phyloP scores from a whole-genome alignment of 371 early-diverging fungal species.

The Amoeboaphelidium protococcarum region DNA sequence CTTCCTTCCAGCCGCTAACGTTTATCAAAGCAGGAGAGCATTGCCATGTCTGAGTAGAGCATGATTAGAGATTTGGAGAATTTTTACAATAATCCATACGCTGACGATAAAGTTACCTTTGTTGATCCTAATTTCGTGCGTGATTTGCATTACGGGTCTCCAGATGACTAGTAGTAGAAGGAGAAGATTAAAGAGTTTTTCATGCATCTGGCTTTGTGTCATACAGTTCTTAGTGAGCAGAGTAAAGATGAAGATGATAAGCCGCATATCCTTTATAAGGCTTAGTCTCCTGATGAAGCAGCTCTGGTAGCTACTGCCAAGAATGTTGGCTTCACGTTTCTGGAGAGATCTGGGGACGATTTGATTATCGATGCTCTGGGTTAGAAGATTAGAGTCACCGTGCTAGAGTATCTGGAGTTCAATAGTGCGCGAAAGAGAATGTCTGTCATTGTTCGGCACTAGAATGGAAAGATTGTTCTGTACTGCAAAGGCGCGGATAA shows the following conservation, averaged over 20 bases:
- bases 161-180: neutral
- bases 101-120: neutral
- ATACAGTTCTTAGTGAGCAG: conserved; percentile 67
- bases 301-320: conserved; percentile 69
- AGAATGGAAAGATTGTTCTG: conserved; percentile 45
- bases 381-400: conserved; percentile 22
- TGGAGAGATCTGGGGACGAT: conserved; percentile 18
- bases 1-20: no score
- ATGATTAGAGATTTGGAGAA: neutral
- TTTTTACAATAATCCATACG: neutral
- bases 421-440: conserved; percentile 75
- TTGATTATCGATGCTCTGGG: conserved; percentile 39
- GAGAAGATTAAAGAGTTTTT: conserved; percentile 28
- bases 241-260: conserved; percentile 5
- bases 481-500: conserved; percentile 97
- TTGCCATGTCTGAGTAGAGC: no score
- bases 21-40: neutral
- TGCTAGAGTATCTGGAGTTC: conserved; percentile 60
- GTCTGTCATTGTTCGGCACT: conserved; percentile 52
- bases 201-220: conserved; percentile 60
- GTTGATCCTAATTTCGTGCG: neutral
- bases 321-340: conserved; percentile 60
- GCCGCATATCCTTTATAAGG: conserved; percentile 28
- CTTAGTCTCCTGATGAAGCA: conserved; percentile 80
- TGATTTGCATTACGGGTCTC: no score